Conservation (phyloP, 73 alveolate genomes). For the Uronychia binucleata region DNA sequence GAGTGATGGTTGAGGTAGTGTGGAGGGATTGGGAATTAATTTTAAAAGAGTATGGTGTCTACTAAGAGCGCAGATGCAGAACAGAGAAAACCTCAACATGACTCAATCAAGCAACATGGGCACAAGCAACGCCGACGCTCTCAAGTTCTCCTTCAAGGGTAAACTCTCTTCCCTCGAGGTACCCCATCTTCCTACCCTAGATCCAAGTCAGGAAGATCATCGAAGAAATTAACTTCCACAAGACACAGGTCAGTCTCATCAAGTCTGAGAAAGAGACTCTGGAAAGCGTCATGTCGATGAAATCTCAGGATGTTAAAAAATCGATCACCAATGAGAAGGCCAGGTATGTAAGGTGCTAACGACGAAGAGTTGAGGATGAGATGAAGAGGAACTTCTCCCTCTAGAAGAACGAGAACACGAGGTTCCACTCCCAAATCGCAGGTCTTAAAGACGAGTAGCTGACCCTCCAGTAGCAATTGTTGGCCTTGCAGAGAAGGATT, state of each 20-base stretch:
- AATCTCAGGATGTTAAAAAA: conserved; percentile 56
- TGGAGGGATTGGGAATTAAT: too few species aligned
- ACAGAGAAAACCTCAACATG: background rate
- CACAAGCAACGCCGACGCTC: background rate
- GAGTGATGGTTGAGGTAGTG: too few species aligned
- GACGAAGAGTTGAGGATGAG: conserved; percentile 49
- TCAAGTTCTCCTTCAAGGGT: conserved; percentile 26
- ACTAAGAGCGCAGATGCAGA: too few species aligned
- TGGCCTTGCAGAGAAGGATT: conserved; percentile 69
- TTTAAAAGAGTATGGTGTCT: too few species aligned
- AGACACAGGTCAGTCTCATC: conserved; percentile 28
- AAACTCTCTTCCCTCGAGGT: conserved; percentile 51
- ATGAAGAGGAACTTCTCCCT: conserved; percentile 55
- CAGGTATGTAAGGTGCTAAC: background rate
- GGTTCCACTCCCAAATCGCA: conserved; percentile 51
- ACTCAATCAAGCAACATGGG: background rate
- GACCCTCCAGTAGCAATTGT: conserved; percentile 47
- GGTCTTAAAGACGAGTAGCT: conserved; percentile 49
- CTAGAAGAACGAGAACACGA: conserved; percentile 52
- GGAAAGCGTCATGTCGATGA: conserved; percentile 47
- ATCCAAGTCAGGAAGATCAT: conserved; percentile 28
- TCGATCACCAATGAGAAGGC: conserved; percentile 32
- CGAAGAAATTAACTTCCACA: conserved; percentile 41
- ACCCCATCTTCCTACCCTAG: background rate
- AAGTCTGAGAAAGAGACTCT: conserved; percentile 58